Conservation (phyloP, 768 basidiomycete species). For the Panellus pusillus region DNA sequence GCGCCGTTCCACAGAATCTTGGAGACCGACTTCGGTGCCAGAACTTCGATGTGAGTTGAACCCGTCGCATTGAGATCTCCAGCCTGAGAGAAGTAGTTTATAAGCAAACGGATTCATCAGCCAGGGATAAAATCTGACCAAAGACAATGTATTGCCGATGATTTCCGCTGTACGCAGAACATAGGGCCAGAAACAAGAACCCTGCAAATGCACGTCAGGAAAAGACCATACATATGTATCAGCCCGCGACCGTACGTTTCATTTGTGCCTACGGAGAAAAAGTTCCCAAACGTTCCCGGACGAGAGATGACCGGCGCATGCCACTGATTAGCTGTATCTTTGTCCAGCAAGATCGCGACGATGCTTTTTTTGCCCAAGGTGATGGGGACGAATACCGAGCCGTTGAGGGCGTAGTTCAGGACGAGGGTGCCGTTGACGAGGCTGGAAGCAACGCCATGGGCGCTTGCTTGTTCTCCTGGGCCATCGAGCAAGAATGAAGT, state of each 20-base stretch:
- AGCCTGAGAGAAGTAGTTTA: constrained; percentile 30
- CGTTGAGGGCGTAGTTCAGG: constrained; percentile 37
- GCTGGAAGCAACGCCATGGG: constrained; percentile 32
- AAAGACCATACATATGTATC: too few relatives aligned
- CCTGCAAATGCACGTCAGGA: constrained; percentile 22
- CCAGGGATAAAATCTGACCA: constrained; percentile 27
- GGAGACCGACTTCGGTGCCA: constrained; percentile 39
- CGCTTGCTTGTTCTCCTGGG: constrained; percentile 20
- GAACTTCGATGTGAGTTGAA: constrained; percentile 44
- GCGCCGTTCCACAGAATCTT: constrained; percentile 44
- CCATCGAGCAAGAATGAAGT: constrained; percentile 38
- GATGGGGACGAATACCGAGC: constrained; percentile 36
- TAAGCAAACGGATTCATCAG: neutral
- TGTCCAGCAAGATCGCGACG: constrained; percentile 43
- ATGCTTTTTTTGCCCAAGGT: constrained; percentile 27
- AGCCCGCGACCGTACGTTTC: constrained; percentile 37
- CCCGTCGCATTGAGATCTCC: constrained; percentile 45
- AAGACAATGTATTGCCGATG: constrained; percentile 31
- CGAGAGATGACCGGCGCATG: constrained; percentile 47
- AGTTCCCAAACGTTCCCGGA: constrained; percentile 38
- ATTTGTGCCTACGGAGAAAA: constrained; percentile 48
- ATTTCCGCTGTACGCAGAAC: constrained; percentile 51
- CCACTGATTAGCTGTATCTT: constrained; percentile 47
- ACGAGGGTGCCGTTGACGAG: constrained; percentile 39
- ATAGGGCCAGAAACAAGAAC: constrained; percentile 52